Conservation (phyloP, 305 asterid genomes). For the Solanum hybrid region DNA sequence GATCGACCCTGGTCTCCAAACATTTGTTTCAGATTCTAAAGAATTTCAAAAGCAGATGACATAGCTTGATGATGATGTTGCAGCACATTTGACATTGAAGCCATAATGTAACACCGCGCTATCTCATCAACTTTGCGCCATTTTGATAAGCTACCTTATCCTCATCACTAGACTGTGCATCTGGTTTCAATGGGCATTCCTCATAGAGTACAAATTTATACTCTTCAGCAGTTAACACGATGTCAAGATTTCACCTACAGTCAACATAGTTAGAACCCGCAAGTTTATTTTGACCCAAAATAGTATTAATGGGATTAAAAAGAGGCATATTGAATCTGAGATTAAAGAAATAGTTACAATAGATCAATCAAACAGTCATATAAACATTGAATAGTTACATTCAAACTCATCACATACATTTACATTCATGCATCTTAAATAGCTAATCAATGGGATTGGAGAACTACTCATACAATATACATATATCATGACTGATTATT, state of each 20-base stretch:
- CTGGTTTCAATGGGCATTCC: background rate
- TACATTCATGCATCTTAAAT: background rate
- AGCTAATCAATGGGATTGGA: background rate
- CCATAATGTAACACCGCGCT: background rate
- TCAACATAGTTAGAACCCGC: background rate
- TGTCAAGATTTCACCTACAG: background rate
- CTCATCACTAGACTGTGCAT: background rate
- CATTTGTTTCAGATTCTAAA: background rate
- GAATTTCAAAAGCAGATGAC: too few relatives aligned
- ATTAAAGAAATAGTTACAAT: background rate
- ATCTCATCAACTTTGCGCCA: background rate
- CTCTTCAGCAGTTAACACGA: background rate
- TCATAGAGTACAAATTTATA: background rate
- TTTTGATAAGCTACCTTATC: background rate
- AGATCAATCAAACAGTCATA: background rate
- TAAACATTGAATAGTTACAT: background rate
- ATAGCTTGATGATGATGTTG: background rate
- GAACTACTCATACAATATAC: background rate
- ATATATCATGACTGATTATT: background rate
- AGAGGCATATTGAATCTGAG: background rate
- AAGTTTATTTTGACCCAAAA: background rate
- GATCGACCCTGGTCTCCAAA: background rate
- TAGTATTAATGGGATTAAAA: background rate
- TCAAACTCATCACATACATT: background rate
- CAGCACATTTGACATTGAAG: too few relatives aligned